Evolutionary conservation across 805 yeast species (phyloP).

Genomic region (Lachancea quebecensis): DNA sequence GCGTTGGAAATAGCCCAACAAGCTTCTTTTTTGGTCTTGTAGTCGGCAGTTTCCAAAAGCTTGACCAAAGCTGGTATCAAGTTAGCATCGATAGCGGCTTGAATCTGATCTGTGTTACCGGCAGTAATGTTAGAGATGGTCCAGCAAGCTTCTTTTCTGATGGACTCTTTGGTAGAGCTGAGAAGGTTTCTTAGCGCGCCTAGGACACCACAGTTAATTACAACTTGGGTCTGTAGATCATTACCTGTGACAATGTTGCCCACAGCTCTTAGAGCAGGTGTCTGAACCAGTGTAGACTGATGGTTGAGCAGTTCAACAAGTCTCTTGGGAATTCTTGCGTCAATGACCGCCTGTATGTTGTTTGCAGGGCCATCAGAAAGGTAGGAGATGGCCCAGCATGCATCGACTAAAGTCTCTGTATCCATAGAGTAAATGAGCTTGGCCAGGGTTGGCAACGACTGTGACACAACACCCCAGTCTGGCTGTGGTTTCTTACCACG

Average conservation of each 20-base stretch:
- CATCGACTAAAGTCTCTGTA: conserved; percentile 89
- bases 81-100: conserved; percentile 92
- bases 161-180: conserved; percentile 79
- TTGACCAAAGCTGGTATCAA: conserved; percentile 86
- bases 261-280: conserved; percentile 94
- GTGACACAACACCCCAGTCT: conserved; percentile 81
- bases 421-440: conserved; percentile 86
- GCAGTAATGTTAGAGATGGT: conserved; percentile 97
- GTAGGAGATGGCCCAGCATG: conserved; percentile 98
- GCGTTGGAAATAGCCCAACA: conserved; percentile 99
- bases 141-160: conserved; percentile 98
- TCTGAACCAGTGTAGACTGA: conserved; percentile 80
- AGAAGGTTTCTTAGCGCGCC: conserved; percentile 76
- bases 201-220: conserved; percentile 87
- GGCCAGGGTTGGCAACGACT: conserved; percentile 86
- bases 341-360: conserved; percentile 94
- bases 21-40: conserved; percentile 95
- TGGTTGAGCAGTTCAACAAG: conserved; percentile 85
- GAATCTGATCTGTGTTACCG: conserved; percentile 91
- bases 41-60: conserved; percentile 75
- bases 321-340: conserved; percentile 90
- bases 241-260: conserved; percentile 98
- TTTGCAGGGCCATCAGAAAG: conserved; percentile 87
- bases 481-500: conserved; percentile 97
- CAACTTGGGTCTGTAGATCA: conserved; percentile 91